phyloP scores from a whole-genome alignment of 805 yeast species.

The Pichia nakasei region DNA sequence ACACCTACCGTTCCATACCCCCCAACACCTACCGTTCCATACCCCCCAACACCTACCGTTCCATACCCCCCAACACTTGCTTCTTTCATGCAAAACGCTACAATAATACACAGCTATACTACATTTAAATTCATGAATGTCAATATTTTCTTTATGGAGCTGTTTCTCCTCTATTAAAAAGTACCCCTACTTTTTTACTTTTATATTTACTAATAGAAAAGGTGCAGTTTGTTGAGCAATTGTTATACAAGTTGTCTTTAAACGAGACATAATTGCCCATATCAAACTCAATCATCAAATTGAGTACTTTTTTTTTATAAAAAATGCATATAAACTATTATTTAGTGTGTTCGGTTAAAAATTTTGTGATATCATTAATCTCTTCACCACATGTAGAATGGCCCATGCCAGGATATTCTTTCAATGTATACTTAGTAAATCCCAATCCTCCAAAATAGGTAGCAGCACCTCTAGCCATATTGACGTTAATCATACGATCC shows the following conservation, averaged over 20 bases:
- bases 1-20: too few species aligned
- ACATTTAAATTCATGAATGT: slow-evolving; percentile 26
- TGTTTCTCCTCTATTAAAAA: slow-evolving; percentile 40
- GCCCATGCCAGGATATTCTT: slow-evolving; percentile 51
- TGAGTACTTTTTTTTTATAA: too few species aligned
- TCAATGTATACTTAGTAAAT: slow-evolving; percentile 37
- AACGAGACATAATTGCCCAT: neutral
- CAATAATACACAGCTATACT: slow-evolving; percentile 32
- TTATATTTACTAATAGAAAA: slow-evolving; percentile 47
- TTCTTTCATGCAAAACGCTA: slow-evolving; percentile 49
- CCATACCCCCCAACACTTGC: too few species aligned
- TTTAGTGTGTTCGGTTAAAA: slow-evolving; percentile 26
- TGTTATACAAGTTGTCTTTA: slow-evolving; percentile 22
- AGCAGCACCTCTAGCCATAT: slow-evolving; percentile 31
- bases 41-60: too few species aligned
- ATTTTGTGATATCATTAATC: slow-evolving; percentile 41
- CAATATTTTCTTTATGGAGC: slow-evolving; percentile 43
- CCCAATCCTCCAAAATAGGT: slow-evolving; percentile 41
- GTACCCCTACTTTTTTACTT: slow-evolving; percentile 46
- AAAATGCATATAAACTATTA: too few species aligned
- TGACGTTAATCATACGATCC: slow-evolving; percentile 55
- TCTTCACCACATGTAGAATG: slow-evolving; percentile 69
- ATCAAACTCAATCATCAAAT: neutral
- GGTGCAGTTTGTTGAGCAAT: slow-evolving; percentile 64
- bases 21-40: too few species aligned